Base-by-base conservation (phyloP, 148 eudicot genomes). In the Fallopia convolvulus region DNA sequence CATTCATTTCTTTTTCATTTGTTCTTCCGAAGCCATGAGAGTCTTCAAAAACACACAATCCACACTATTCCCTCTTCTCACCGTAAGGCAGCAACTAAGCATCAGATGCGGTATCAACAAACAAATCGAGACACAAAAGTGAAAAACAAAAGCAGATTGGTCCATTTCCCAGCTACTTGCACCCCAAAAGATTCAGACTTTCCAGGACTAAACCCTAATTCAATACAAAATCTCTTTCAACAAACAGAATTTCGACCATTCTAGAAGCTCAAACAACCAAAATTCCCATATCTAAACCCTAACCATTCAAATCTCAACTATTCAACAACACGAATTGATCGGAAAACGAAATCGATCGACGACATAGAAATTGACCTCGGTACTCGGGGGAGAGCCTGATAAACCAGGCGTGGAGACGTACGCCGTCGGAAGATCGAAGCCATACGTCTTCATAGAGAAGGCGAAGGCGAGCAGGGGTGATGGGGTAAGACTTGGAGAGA, bases 381-480 rank as follows among this genome's bases (percentile, higher is more conserved):
- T 83, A 86, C 42, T 92, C 84, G n/a, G 97, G 92, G 41, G 84
- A 75, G 77, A 90, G 83, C 85, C 91, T 94, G 83, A 92, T 90
- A 83, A 94, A 89, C 99, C 97, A 94, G 60, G 99, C 85, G 60
- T 94, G 99, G 52, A 94, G 97, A 58, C 90, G 89, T 23, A 92
- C 88, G 15, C 97, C 99, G 71, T 94, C 99, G 55, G 91, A 85
- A 70, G 99, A 94, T 80, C 85, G 88, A 82, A 94, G 99, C 99
- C 97, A 94, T 5, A 94, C 97, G 77, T 94, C 99, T 61, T 94
- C 97, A 77, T 83, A 91, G 10, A 77, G 26, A 39, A 94, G 88
- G 41, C 92, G 93, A 8, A 94, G 84, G 44, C 98, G 91, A 61
- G 93, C 85, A 10, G 98, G 98, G 2, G 92, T 94, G 76, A 94